Percentiles rank a stretch among this genome's conserved stretches.
These are phyloP conservation scores for Arachis stenosperma DNA, from an alignment of 306 rosid genomes.

Conservation along the genomic window DNA sequence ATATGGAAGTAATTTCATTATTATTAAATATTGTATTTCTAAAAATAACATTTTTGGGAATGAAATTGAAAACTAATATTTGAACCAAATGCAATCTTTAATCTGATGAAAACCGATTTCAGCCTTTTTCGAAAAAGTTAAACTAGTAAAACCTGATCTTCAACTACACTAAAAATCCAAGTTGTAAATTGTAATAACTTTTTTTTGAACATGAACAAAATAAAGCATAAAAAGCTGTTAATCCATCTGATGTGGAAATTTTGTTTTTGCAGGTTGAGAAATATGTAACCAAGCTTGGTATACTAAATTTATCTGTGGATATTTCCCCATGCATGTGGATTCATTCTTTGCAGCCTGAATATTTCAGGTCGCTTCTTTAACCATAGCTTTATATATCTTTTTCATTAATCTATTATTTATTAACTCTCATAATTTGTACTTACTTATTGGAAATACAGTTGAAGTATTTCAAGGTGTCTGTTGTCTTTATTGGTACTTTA, in stretches of 20 bases:
- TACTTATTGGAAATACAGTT: no score
- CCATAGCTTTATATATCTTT: neutral
- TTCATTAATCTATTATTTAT: no score
- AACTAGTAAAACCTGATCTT: neutral
- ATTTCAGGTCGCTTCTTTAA: constrained; percentile 38
- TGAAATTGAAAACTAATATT: no score
- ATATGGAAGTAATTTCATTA: no score
- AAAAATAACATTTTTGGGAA: no score
- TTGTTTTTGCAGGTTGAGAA: constrained; percentile 49
- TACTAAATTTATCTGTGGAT: constrained; percentile 30
- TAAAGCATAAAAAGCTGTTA: constrained; percentile 17
- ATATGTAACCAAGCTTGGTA: constrained; percentile 14
- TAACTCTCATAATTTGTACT: no score
- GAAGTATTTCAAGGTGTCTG: no score
- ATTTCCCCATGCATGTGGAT: constrained; percentile 43
- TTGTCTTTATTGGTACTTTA: no score
- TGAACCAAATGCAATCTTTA: no score
- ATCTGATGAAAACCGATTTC: no score
- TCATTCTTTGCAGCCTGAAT: constrained; percentile 53
- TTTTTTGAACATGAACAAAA: neutral
- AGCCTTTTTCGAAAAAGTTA: no score
- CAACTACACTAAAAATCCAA: neutral
- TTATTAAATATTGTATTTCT: no score
- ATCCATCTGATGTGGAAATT: neutral
- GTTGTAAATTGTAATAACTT: neutral